A percentile compares a stretch with the other conserved stretches of the same genome.
phyloP scores from a whole-genome alignment of 2,329 filamentous ascomycete species.

The Fusarium camptoceras region DNA sequence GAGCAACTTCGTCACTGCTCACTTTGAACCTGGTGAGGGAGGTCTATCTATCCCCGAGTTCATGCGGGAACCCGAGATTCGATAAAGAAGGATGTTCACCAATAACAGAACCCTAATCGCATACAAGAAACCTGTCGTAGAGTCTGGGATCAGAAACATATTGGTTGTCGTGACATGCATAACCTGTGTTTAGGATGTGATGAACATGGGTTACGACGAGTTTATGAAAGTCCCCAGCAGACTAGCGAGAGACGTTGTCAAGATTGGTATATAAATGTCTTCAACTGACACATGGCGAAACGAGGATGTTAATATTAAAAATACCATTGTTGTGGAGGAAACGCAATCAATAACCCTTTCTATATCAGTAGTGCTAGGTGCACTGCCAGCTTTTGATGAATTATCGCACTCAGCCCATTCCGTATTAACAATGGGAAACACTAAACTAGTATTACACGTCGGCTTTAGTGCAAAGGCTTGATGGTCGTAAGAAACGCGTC shows the following conservation, averaged over 20 bases:
- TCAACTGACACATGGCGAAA: not conserved
- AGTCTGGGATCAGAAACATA: slow-evolving; percentile 26
- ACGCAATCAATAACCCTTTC: slow-evolving; percentile 1
- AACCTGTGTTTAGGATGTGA: slow-evolving; percentile 2
- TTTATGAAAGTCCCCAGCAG: slow-evolving; percentile 1
- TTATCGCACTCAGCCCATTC: not conserved
- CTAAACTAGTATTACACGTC: slow-evolving; percentile 30
- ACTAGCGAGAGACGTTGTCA: slow-evolving; percentile 28
- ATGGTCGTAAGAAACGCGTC: slow-evolving; percentile 21
- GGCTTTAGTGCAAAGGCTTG: slow-evolving; percentile 7
- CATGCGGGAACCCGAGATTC: slow-evolving; percentile 58
- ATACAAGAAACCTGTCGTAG: slow-evolving; percentile 1
- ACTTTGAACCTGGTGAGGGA: slow-evolving; percentile 51
- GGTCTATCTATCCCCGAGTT: slow-evolving; percentile 56
- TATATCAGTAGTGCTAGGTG: slow-evolving; percentile 10
- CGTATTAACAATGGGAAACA: slow-evolving; percentile 9
- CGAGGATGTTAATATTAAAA: not conserved
- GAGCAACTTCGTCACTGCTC: slow-evolving; percentile 47
- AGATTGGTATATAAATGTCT: slow-evolving; percentile 3
- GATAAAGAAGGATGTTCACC: slow-evolving; percentile 41
- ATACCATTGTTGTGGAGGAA: slow-evolving; percentile 1
- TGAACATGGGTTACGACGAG: not conserved
- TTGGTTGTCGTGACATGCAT: slow-evolving; percentile 15
- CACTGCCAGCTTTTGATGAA: slow-evolving; percentile 1
- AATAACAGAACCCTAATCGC: not conserved